Evolutionary conservation across 75 land plant species (phyloP).

Genomic region (Sequoiadendron giganteum): DNA sequence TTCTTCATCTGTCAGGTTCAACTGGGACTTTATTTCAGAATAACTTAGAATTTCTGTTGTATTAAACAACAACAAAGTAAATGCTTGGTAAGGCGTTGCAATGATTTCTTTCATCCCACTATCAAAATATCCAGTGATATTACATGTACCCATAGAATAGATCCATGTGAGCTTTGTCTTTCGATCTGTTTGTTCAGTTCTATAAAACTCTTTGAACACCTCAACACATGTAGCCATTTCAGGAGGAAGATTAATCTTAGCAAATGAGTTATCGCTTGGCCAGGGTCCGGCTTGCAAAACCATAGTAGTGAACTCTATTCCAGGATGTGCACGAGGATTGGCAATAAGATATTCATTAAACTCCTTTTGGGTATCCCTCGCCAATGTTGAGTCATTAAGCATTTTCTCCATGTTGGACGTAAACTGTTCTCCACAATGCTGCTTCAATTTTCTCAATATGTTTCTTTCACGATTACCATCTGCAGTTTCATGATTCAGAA

Average conservation of each 20-base stretch:
- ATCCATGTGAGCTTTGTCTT: slow-evolving; percentile 48
- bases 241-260: slow-evolving; percentile 41
- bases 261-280: slow-evolving; percentile 45
- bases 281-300: slow-evolving; percentile 44
- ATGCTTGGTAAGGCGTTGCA: slow-evolving; percentile 50
- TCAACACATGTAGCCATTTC: slow-evolving; percentile 56
- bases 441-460: slow-evolving; percentile 43
- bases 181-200: neutral
- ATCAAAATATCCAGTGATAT: slow-evolving; percentile 44
- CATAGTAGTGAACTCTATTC: slow-evolving; percentile 40
- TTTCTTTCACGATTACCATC: slow-evolving; percentile 35
- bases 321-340: slow-evolving; percentile 34
- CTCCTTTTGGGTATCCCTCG: slow-evolving; percentile 30
- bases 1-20: slow-evolving; percentile 53
- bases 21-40: slow-evolving; percentile 35
- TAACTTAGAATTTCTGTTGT: slow-evolving; percentile 42
- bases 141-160: slow-evolving; percentile 44
- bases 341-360: slow-evolving; percentile 40
- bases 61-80: slow-evolving; percentile 40
- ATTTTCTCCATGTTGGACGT: slow-evolving; percentile 53
- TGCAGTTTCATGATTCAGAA: no score
- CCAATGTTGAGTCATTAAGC: slow-evolving; percentile 44
- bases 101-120: slow-evolving; percentile 38
- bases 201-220: slow-evolving; percentile 44
- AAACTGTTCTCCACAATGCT: slow-evolving; percentile 52